A percentile compares a stretch with the other conserved stretches of the same genome.
These are phyloP conservation scores for Penstemon newberryi DNA, from an alignment of 257 asterid species.

Conservation along the genomic window DNA sequence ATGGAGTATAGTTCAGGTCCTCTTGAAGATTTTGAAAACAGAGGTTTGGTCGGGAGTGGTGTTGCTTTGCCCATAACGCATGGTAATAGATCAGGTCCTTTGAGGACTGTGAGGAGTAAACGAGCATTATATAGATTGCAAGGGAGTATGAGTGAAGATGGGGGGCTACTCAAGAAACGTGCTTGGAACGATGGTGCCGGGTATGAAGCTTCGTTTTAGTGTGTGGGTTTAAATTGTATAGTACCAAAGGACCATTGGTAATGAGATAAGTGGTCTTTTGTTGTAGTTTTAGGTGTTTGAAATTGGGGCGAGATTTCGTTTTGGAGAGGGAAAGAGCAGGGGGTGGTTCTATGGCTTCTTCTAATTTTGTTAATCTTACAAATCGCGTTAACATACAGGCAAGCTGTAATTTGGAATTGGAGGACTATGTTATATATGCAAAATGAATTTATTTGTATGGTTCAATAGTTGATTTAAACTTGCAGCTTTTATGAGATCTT, in stretches of 20 bases:
- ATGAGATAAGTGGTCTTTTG: slow-evolving; percentile 38
- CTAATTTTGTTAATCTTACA: slow-evolving; percentile 56
- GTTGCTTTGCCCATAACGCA: slow-evolving; percentile 51
- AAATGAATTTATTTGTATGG: slow-evolving; percentile 28
- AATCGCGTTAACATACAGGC: slow-evolving; percentile 37
- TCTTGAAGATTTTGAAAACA: slow-evolving; percentile 70
- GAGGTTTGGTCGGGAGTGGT: slow-evolving; percentile 50
- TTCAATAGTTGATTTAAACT: slow-evolving; percentile 23
- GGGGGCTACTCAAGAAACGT: slow-evolving; percentile 47
- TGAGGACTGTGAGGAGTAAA: slow-evolving; percentile 66
- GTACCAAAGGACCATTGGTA: slow-evolving; percentile 48
- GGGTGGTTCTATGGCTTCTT: slow-evolving; percentile 48
- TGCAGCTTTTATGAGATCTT: too few species aligned
- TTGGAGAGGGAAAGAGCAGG: slow-evolving; percentile 12
- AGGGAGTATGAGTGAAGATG: slow-evolving; percentile 89
- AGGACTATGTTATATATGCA: slow-evolving; percentile 35
- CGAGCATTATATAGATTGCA: slow-evolving; percentile 61
- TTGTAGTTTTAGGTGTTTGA: slow-evolving; percentile 48
- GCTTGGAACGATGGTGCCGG: slow-evolving; percentile 57
- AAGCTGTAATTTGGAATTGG: slow-evolving; percentile 35
- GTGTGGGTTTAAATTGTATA: slow-evolving; percentile 55
- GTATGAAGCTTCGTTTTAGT: slow-evolving; percentile 69
- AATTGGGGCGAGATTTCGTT: slow-evolving; percentile 22
- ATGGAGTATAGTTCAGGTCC: slow-evolving; percentile 96
- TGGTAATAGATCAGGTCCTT: slow-evolving; percentile 82